Evolutionary conservation across 2,329 filamentous ascomycete species (phyloP), one percentile per base, ranked within the genome.

Genomic region (Apiospora hydei): DNA sequence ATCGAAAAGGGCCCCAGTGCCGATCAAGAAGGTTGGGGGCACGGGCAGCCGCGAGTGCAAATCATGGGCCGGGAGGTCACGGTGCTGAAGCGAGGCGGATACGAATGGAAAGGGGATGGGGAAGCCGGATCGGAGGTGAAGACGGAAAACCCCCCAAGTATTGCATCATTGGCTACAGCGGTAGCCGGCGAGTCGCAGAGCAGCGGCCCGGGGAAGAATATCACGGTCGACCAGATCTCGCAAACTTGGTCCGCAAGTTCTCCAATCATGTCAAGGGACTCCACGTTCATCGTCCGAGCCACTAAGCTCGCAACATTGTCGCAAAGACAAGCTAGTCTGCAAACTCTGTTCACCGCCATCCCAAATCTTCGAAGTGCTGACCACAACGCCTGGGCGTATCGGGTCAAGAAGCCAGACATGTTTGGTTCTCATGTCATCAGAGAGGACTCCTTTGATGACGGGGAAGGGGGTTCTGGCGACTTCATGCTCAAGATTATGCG

Each of bases 41-140:
- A 92, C 72, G 94, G 94, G 0, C 94, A 96, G 80, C 94, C 94
- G 0, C 87, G 88, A 41, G 86, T 96, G 4, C 90, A 82, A 71
- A 87, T 97, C 14, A 88, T 96, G 87, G 92, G 92, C 0, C 88
- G 94, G 70, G 90, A 94, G 69, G 84, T 97, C 18, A 87, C 88
- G 4, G 93, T 96, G 0, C 85, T 97, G 77, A 95, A 94, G 81
- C 86, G 94, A 76, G 91, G 92, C 80, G 94, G 92, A 1, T 96
- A 96, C 79, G 85, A 89, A 72, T 90, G 88, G 86, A 82, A 82
- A 53, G 84, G 83, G 18, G 84, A 85, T 5, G 81, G 83, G 71
- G 74, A 76, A 11, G 73, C 76, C 70, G 70, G 69, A 74, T 74
- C 72, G 69, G 66, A 70, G 69, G 69, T 66, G 70, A 72, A 3